Conservation (phyloP, 2,329 filamentous ascomycete species). For the Emmonsia crescens region DNA sequence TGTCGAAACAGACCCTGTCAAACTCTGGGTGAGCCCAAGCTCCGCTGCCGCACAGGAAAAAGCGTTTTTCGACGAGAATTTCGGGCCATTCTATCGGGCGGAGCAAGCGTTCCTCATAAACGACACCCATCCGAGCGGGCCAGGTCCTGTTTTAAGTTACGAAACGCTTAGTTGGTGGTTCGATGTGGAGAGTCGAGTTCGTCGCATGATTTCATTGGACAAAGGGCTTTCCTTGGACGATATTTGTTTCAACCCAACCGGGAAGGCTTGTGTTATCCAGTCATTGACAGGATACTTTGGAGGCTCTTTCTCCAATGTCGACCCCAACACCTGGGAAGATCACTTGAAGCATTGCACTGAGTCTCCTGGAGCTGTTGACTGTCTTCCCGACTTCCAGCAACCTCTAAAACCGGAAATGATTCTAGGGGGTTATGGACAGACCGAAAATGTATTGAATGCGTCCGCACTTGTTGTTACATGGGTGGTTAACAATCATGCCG, state of each 20-base stretch:
- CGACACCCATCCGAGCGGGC: constrained; percentile 54
- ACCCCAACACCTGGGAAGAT: constrained; percentile 58
- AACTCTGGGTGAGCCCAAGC: constrained; percentile 91
- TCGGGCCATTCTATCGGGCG: constrained; percentile 90
- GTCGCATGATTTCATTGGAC: constrained; percentile 57
- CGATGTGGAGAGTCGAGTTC: constrained; percentile 69
- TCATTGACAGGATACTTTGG: constrained; percentile 85
- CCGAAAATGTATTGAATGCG: constrained; percentile 57
- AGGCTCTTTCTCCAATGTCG: constrained; percentile 51
- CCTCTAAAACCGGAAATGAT: constrained; percentile 78
- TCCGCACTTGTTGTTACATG: constrained; percentile 80
- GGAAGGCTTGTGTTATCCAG: constrained; percentile 81
- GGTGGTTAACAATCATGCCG: constrained; percentile 80
- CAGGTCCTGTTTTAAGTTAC: constrained; percentile 72
- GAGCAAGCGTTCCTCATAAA: constrained; percentile 93
- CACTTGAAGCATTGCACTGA: constrained; percentile 62
- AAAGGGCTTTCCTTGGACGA: constrained; percentile 64
- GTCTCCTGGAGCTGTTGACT: constrained; percentile 60
- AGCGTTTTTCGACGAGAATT: constrained; percentile 81
- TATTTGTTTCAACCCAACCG: constrained; percentile 88
- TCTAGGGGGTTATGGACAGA: constrained; percentile 64
- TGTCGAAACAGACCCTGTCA: constrained; percentile 82
- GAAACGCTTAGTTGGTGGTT: constrained; percentile 93
- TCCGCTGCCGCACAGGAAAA: constrained; percentile 89
- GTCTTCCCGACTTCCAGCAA: constrained; percentile 79